Conservation (phyloP, 2,329 filamentous ascomycete genomes). For the Nemania abortiva region DNA sequence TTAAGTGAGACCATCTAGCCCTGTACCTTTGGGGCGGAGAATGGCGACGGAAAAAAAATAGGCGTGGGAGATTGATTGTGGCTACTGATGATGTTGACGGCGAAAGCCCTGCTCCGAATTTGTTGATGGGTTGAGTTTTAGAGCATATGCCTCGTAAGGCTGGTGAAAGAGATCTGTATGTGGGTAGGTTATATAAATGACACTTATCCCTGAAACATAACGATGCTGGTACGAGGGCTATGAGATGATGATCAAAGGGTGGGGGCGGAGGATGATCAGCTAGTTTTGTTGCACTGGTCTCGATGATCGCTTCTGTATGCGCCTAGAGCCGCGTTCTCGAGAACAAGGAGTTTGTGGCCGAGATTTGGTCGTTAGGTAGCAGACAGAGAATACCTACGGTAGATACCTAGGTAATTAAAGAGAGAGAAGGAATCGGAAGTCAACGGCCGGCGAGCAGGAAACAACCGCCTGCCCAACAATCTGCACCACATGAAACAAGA, state of each 20-base stretch:
- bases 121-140: not conserved
- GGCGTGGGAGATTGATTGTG: not conserved
- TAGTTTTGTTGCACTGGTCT: slow-evolving; percentile 24
- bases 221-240: slow-evolving; percentile 35
- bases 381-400: not conserved
- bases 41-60: not conserved
- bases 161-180: slow-evolving; percentile 4
- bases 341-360: not conserved
- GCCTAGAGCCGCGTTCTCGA: slow-evolving; percentile 13
- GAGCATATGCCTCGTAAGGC: slow-evolving; percentile 1
- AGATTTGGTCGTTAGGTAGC: slow-evolving; percentile 1
- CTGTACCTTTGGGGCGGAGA: not conserved
- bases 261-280: slow-evolving; percentile 33
- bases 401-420: too few species aligned
- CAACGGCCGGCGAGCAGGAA: not conserved
- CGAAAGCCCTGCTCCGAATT: not conserved
- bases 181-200: slow-evolving; percentile 2
- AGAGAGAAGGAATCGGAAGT: not conserved
- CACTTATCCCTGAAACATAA: slow-evolving; percentile 27
- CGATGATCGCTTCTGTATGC: slow-evolving; percentile 31
- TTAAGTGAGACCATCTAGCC: not conserved
- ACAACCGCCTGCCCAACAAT: not conserved
- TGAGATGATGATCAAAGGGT: slow-evolving; percentile 29
- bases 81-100: slow-evolving; percentile 4
- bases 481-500: slow-evolving; percentile 4